These are phyloP conservation scores for Fusarium anguioides DNA, from an alignment of 2,329 filamentous ascomycete genomes.

Conservation along the genomic window DNA sequence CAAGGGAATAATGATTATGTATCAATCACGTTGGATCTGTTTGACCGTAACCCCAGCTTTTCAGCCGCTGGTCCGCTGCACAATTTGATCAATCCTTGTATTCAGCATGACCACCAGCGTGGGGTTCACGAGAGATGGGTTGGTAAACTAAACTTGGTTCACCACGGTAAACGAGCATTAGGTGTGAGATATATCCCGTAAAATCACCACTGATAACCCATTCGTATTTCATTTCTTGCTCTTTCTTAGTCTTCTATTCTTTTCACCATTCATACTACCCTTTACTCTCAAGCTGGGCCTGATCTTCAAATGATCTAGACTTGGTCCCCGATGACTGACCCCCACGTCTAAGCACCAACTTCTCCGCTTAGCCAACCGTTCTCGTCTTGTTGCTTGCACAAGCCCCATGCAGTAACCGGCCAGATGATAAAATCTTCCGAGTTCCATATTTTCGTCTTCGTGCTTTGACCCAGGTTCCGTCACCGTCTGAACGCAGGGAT, in stretches of 20 bases:
- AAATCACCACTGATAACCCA: too few species aligned
- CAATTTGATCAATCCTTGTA: background rate
- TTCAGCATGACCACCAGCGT: background rate
- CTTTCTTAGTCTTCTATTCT: background rate
- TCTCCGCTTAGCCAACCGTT: background rate
- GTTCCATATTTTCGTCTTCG: background rate
- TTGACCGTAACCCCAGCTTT: background rate
- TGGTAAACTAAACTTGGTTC: too few species aligned
- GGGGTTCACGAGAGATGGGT: background rate
- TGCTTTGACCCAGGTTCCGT: too few species aligned
- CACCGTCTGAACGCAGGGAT: too few species aligned
- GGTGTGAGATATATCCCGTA: background rate
- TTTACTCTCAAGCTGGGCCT: background rate
- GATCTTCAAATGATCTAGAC: rapidly evolving
- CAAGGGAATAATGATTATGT: background rate
- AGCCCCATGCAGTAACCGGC: background rate
- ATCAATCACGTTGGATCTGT: background rate
- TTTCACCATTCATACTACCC: background rate
- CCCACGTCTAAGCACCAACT: background rate
- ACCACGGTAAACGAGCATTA: background rate
- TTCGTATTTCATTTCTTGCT: too few species aligned
- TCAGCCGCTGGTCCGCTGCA: background rate
- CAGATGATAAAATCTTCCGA: background rate
- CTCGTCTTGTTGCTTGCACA: background rate
- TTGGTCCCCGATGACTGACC: background rate